Conservation (phyloP, 768 basidiomycete species). For the Termitomyces sp. region DNA sequence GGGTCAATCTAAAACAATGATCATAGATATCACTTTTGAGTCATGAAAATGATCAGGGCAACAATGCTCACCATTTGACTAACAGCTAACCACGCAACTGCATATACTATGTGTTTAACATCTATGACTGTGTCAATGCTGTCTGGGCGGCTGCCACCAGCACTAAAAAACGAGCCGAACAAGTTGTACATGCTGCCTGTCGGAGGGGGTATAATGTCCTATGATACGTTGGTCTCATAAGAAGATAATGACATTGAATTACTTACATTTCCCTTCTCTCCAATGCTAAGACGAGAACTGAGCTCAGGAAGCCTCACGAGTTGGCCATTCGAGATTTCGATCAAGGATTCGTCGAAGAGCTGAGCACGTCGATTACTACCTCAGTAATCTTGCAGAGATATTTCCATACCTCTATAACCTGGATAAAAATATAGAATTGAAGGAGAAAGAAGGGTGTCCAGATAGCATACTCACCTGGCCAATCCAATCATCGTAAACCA, state of each 20-base stretch:
- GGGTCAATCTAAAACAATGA: slow-evolving; percentile 53
- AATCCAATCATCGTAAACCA: slow-evolving; percentile 82
- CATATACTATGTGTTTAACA: slow-evolving; percentile 75
- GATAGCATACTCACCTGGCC: slow-evolving; percentile 63
- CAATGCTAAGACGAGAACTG: slow-evolving; percentile 71
- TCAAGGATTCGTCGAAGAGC: slow-evolving; percentile 82
- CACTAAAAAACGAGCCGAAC: slow-evolving; percentile 45
- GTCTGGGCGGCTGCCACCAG: slow-evolving; percentile 36
- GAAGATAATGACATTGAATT: not conserved
- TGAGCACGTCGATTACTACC: slow-evolving; percentile 44
- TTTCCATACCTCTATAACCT: slow-evolving; percentile 9
- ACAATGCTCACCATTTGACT: slow-evolving; percentile 69
- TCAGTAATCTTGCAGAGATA: slow-evolving; percentile 59
- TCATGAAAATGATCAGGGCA: not conserved
- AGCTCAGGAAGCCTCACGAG: slow-evolving; percentile 78
- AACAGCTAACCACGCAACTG: slow-evolving; percentile 83
- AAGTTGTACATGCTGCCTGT: slow-evolving; percentile 41
- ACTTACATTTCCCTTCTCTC: slow-evolving; percentile 72
- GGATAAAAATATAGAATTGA: not conserved
- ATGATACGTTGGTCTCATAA: slow-evolving; percentile 7
- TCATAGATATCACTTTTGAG: not conserved
- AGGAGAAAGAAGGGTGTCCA: not conserved
- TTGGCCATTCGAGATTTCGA: slow-evolving; percentile 62
- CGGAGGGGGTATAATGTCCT: slow-evolving; percentile 70
- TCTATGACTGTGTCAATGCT: slow-evolving; percentile 63